phyloP scores from a whole-genome alignment of 371 early-diverging fungal species.

The Phascolomyces articulosus region DNA sequence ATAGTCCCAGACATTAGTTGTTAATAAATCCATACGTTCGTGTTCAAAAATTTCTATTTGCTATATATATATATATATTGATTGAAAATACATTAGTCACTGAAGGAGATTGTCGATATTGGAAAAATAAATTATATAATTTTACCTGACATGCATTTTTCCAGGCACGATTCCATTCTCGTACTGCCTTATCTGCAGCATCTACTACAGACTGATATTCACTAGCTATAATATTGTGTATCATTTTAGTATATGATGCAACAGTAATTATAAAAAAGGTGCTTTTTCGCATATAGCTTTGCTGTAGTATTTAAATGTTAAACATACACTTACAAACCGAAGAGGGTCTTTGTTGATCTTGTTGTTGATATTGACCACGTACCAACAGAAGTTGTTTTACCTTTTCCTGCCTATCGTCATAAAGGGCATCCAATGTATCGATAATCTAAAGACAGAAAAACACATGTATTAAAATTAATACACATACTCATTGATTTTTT shows the following conservation, averaged over 20 bases:
- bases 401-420: conserved; percentile 12
- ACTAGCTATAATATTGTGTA: too few relatives aligned
- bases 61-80: too few relatives aligned
- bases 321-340: background rate
- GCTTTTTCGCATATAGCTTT: too few relatives aligned
- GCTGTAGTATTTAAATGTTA: too few relatives aligned
- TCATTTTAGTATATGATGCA: too few relatives aligned
- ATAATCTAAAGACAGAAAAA: background rate
- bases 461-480: background rate
- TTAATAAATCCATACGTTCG: conserved; percentile 40
- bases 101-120: too few relatives aligned
- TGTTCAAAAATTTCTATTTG: conserved; percentile 41
- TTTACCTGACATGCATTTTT: conserved; percentile 38
- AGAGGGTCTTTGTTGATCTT: background rate
- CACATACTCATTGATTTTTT: too few relatives aligned
- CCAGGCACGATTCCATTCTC: conserved; percentile 45
- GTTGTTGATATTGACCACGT: background rate
- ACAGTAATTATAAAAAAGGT: too few relatives aligned
- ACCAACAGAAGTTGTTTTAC: background rate
- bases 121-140: too few relatives aligned
- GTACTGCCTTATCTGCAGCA: conserved; percentile 28
- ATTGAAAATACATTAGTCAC: too few relatives aligned
- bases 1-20: conserved; percentile 46
- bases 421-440: background rate
- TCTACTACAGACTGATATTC: conserved; percentile 10